phyloP scores from a whole-genome alignment of 75 land plant genomes.

The Pinus taeda region DNA sequence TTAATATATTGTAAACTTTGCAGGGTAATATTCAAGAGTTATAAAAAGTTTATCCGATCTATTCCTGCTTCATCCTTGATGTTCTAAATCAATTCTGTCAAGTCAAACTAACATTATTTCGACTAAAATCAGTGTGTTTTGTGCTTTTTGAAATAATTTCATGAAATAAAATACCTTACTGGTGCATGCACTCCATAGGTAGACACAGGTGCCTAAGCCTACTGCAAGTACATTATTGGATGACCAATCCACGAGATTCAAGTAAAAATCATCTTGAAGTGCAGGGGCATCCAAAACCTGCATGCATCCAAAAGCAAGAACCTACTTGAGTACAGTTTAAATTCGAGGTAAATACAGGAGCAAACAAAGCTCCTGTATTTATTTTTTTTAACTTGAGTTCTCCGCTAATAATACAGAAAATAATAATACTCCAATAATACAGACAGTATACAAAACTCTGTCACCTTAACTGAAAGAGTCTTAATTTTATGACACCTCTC shows the following conservation, averaged over 20 bases:
- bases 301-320: conserved; percentile 10
- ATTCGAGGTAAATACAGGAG: not conserved
- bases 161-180: conserved; percentile 57
- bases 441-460: too few species aligned
- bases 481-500: too few species aligned
- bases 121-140: not conserved
- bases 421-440: not conserved
- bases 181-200: conserved; percentile 88
- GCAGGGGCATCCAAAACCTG: conserved; percentile 94
- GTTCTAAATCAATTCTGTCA: not conserved
- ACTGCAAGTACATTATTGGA: conserved; percentile 81
- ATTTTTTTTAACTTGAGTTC: not conserved
- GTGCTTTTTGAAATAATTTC: not conserved
- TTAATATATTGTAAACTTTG: not conserved
- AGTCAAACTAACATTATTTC: not conserved
- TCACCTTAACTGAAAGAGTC: too few species aligned
- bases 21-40: too few species aligned
- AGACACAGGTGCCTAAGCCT: conserved; percentile 81
- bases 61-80: not conserved
- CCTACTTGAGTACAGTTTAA: not conserved
- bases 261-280: conserved; percentile 87
- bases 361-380: not conserved
- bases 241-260: conserved; percentile 91
- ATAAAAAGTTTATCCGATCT: not conserved
- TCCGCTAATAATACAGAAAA: not conserved